Percentiles rank a stretch among this genome's conserved stretches.
phyloP scores from a whole-genome alignment of 2,329 filamentous ascomycete species.

The Talaromyces sp. region DNA sequence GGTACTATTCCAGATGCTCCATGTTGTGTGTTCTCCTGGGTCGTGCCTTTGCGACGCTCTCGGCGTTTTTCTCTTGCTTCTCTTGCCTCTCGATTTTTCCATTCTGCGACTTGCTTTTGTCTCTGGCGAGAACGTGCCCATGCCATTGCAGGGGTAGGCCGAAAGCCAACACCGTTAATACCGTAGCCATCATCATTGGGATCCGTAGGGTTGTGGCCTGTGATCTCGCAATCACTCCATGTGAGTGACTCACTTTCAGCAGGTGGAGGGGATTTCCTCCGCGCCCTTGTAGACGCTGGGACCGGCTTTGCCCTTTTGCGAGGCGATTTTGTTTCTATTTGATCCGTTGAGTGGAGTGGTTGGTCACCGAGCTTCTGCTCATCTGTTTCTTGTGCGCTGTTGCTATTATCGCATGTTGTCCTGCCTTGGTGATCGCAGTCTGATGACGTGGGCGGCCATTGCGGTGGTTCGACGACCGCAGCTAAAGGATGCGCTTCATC shows the following conservation, averaged over 20 bases:
- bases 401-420: background rate
- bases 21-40: constrained; percentile 20
- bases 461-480: constrained; percentile 9
- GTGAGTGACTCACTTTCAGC: constrained; percentile 20
- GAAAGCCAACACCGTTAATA: constrained; percentile 59
- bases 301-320: constrained; percentile 19
- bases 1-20: constrained; percentile 24
- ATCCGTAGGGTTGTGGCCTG: constrained; percentile 51
- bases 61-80: constrained; percentile 54
- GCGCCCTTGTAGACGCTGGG: constrained; percentile 17
- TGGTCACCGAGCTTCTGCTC: background rate
- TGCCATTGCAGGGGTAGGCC: constrained; percentile 54
- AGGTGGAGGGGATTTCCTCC: constrained; percentile 29
- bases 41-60: constrained; percentile 41
- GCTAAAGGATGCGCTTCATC: background rate
- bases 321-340: constrained; percentile 1
- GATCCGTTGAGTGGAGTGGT: background rate
- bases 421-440: background rate
- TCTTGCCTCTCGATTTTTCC: constrained; percentile 52
- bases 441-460: constrained; percentile 1
- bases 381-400: background rate
- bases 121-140: constrained; percentile 51
- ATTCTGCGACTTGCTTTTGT: constrained; percentile 54
- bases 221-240: constrained; percentile 59
- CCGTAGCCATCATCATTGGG: constrained; percentile 58